Percentiles rank a stretch among this genome's conserved stretches.
phyloP scores from a whole-genome alignment of 345 rosid species.

The Citrus sp. region DNA sequence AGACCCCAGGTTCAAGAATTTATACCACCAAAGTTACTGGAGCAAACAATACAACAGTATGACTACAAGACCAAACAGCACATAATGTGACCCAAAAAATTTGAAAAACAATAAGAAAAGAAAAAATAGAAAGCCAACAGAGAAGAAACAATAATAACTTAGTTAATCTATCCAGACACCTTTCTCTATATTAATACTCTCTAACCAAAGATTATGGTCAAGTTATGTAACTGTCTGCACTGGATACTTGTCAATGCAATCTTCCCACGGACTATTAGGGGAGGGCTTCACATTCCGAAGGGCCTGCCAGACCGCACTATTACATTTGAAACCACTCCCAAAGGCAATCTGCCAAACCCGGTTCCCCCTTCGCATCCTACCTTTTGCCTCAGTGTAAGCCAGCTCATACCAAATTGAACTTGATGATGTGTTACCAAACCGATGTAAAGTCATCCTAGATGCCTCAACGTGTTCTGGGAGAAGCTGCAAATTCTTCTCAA shows the following conservation, averaged over 20 bases:
- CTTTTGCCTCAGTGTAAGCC: constrained; percentile 81
- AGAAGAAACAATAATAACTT: constrained; percentile 4
- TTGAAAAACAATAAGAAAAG: background rate
- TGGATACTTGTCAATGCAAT: constrained; percentile 67
- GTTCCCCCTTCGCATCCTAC: constrained; percentile 75
- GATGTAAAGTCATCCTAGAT: constrained; percentile 82
- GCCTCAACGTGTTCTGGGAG: constrained; percentile 66
- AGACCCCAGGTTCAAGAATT: constrained; percentile 10
- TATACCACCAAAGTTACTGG: background rate
- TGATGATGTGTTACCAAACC: constrained; percentile 90
- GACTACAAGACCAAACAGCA: constrained; percentile 13
- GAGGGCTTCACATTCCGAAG: constrained; percentile 54
- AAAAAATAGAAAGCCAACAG: background rate
- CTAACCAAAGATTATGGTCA: constrained; percentile 5
- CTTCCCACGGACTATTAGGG: constrained; percentile 63
- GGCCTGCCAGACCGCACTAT: constrained; percentile 84
- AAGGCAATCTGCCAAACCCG: constrained; percentile 92
- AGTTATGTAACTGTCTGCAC: constrained; percentile 49
- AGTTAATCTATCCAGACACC: constrained; percentile 4
- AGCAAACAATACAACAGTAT: background rate
- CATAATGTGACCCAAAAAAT: constrained; percentile 10
- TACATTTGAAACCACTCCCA: constrained; percentile 91
- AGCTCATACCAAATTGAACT: constrained; percentile 93
- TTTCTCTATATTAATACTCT: constrained; percentile 4
- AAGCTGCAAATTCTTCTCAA: constrained; percentile 90